Evolutionary conservation across 108 stramenopile species (phyloP).

Genomic region (Cyclotella sp.): DNA sequence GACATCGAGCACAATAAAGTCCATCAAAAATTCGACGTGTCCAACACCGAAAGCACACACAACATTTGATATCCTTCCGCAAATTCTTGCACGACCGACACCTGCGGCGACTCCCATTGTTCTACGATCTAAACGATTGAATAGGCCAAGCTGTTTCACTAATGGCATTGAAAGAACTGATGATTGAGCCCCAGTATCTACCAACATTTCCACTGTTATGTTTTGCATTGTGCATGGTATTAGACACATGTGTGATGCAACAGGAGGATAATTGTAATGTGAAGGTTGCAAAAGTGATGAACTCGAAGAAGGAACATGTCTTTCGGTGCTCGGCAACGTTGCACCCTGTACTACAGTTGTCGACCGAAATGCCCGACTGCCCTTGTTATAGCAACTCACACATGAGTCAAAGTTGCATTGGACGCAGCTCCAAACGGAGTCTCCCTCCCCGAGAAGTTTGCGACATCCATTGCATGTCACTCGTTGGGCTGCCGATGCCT

Average conservation of each 20-base stretch:
- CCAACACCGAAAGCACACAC: constrained; percentile 59
- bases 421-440: constrained; percentile 41
- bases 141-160: constrained; percentile 57
- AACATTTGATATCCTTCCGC: constrained; percentile 61
- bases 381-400: constrained; percentile 24
- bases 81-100: constrained; percentile 68
- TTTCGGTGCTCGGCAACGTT: constrained; percentile 6
- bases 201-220: constrained; percentile 68
- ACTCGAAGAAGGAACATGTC: constrained; percentile 13
- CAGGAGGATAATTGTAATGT: constrained; percentile 26
- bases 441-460: constrained; percentile 15
- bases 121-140: constrained; percentile 54
- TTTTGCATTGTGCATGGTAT: constrained; percentile 61
- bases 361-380: constrained; percentile 7
- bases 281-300: constrained; percentile 11
- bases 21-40: constrained; percentile 73
- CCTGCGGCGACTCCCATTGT: constrained; percentile 65
- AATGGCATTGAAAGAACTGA: constrained; percentile 69
- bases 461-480: constrained; percentile 48
- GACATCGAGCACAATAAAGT: constrained; percentile 72
- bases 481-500: constrained; percentile 31
- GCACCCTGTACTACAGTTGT: neutral
- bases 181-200: constrained; percentile 75
- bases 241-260: constrained; percentile 60
- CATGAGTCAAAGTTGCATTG: constrained; percentile 47